Base-by-base conservation (phyloP, 345 rosid species). In the Populus deltoides region DNA sequence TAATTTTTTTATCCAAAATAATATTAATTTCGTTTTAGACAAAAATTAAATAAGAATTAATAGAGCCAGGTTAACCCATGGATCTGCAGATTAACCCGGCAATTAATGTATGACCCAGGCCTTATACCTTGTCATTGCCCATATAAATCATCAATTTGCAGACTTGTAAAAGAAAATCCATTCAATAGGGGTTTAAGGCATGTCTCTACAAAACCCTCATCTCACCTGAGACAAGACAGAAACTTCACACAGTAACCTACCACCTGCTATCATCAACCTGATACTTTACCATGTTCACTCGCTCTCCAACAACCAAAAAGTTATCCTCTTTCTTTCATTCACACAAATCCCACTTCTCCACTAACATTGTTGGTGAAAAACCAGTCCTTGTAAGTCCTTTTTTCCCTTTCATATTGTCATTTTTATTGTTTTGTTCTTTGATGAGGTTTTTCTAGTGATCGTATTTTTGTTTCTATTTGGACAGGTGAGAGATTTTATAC, bases 401-500 rank as follows among this genome's bases (percentile, higher is more conserved):
- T 5, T n/a, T 38, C 9, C 29, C 69, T 67, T 18, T 66, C 36
- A 4, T 36, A 9, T 71, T 59, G 12, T 43, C 51, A 47, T 13
- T 47, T 57, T 47, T 36, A 20, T 72, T 77, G 70, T 71, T 47
- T 70, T 70, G 36, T 66, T 43, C 36, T 33, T 33, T 53, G 20
- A 33, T n/a, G 47, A 24, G 8, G 53, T 35, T 15, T 5, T 62
- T 45, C 13, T 20, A 18, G 25, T 68, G 4, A 70, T 22, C 18
- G 45, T 53, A 47, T 31, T 7, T 47, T 59, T 61, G 25, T 24
- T 49, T 70, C 59, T 69, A 49, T 24, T 18, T 70, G 78, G 65
- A 80, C 80, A 92, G 97, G 97, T 92, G 22, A 88, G 97, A n/a
- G 97, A 94, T 87, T 94, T 92, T 79, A 82, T 94, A 73, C 93